Conservation (phyloP, 352 stramenopile genomes). For the Globisporangium abappressorium region DNA sequence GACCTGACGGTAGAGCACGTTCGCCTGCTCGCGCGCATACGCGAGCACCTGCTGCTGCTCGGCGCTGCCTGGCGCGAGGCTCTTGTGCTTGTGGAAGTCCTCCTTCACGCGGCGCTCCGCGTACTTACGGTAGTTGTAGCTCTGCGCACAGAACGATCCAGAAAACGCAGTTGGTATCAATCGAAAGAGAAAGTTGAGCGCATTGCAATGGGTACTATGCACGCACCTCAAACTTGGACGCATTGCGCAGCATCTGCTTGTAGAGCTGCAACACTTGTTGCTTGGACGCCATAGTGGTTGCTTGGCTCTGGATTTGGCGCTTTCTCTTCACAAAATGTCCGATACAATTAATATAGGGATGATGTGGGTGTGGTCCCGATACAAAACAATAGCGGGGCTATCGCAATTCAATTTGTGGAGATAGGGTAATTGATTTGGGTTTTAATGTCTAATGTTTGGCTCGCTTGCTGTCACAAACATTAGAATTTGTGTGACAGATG, state of each 20-base stretch:
- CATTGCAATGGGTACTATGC: not conserved
- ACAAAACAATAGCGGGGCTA: too few relatives aligned
- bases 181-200: not conserved
- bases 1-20: constrained; percentile 57
- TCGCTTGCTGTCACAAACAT: too few relatives aligned
- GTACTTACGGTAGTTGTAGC: constrained; percentile 78
- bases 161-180: constrained; percentile 8
- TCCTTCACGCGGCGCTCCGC: constrained; percentile 60
- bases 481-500: too few relatives aligned
- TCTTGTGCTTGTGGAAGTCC: constrained; percentile 72
- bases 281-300: constrained; percentile 25
- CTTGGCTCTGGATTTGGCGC: not conserved
- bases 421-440: too few relatives aligned
- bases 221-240: constrained; percentile 50
- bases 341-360: too few relatives aligned
- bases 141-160: constrained; percentile 25
- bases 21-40: constrained; percentile 44
- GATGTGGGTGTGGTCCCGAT: not conserved
- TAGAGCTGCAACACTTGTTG: constrained; percentile 51
- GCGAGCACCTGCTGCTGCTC: constrained; percentile 54
- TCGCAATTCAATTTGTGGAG: too few relatives aligned
- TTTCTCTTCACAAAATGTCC: not conserved
- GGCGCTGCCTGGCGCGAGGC: constrained; percentile 32
- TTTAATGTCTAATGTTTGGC: too few relatives aligned
- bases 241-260: constrained; percentile 54